Base-by-base conservation (phyloP, 805 yeast genomes). In the Jamesozyma lodderae region DNA sequence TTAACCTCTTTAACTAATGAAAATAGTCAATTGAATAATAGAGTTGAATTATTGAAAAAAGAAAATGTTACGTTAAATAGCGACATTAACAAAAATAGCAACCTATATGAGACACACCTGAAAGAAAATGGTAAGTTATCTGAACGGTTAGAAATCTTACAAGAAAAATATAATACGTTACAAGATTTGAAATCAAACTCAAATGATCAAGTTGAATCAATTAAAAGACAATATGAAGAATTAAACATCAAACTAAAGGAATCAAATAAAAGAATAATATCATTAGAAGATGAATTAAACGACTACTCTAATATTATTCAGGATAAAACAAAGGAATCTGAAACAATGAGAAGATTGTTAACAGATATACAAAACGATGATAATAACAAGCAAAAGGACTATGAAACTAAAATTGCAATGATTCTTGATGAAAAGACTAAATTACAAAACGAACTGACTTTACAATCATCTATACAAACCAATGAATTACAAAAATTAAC, bases 291-390 rank as follows among this genome's bases (percentile, higher is more conserved):
- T 40, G 96, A 88, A 52, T 62, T 90, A n/a, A 65, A 72, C 9
- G 96, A 88, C 41, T 66, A 83, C 4, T 72, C 85, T 39, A 71
- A 74, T 23, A 67, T 79, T 58, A 60, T 88, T 2, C 92, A 80
- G 52, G 95, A 87, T 51, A 73, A 94, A 43, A 76, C 83, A 0
- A 68, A 88, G 36, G 97, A 90, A 59, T 70, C 85, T 0, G 67
- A 78, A 1, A 77, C 85, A 0, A 73, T 87, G 60, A 70, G 94
- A 48, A 66, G 82, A 41, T 57, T 85, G 27, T 53, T 88, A 21
- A 58, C 74, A 33, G 95, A 85, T 32, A 69, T 74, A 5, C 90
- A 87, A 49, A 77, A 75, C 32, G 70, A 66, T 27, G 70, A 73
- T 30, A 71, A 69, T 24, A 46, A 52, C 2, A 73, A 72, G 39